These are phyloP conservation scores for Melampsora americana DNA, from an alignment of 1,284 basidiomycete genomes.

Conservation along the genomic window DNA sequence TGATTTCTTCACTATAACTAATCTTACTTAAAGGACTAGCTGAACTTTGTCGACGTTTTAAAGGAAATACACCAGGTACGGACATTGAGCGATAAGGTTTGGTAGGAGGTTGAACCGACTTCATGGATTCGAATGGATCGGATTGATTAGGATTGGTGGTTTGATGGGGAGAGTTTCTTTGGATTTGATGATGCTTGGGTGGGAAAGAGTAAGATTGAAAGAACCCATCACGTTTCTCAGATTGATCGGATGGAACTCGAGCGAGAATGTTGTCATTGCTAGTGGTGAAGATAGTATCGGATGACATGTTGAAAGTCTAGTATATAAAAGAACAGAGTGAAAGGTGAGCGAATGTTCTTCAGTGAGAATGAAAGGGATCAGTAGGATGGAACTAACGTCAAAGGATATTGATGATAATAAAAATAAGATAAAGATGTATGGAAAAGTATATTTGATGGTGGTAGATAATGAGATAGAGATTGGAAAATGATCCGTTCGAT, in stretches of 20 bases:
- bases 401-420: neutral
- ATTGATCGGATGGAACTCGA: no score
- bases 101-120: neutral
- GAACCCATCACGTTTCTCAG: no score
- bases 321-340: no score
- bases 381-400: neutral
- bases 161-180: neutral
- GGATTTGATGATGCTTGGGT: neutral
- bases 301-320: neutral
- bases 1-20: neutral
- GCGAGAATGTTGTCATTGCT: neutral
- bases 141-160: neutral
- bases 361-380: neutral
- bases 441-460: neutral
- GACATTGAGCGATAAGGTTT: slow-evolving; percentile 6
- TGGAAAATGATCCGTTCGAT: no score
- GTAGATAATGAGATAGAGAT: neutral
- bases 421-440: slow-evolving; percentile 1
- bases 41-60: neutral
- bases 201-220: neutral
- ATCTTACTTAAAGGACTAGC: neutral
- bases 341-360: neutral
- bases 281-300: neutral
- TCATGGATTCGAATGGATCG: neutral
- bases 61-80: neutral